Base-by-base conservation (phyloP, 2,329 filamentous ascomycete genomes). In the Fusarium nisikadoi region DNA sequence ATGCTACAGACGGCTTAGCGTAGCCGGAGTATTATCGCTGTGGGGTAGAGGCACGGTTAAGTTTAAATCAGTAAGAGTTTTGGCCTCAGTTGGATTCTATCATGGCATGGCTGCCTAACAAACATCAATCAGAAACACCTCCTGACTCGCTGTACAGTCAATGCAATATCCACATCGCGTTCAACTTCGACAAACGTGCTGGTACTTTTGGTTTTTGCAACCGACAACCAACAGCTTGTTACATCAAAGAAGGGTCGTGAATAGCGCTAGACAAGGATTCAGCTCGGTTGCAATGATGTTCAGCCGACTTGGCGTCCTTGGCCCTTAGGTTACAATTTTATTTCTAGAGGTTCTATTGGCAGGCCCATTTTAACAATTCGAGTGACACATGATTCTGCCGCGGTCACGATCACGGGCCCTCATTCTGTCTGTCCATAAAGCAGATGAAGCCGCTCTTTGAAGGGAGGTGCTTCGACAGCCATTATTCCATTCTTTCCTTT, bases 381-480 rank as follows among this genome's bases (percentile, higher is more conserved):
- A 33, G 2, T 33, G 46, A 49, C 31, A 47, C n/a, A 35, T 57
- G 29, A 47, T 47, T 29, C 3, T 5, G 8, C 23, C 41, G 8
- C n/a, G 8, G 27, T 25, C 12, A 43, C 5, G 13, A 55, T 19
- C 27, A 57, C 16, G 10, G 19, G 1, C 41, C 2, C 20, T 10
- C 5, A 6, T n/a, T 2, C 10, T 35, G 3, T 0, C 6, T 25
- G 3, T 12, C 3, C 11, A 56, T 35, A 47, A 47, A 25, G 10
- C 1, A 4, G 17, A 19, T 3, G 13, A 45, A 27, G 8, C 5
- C 3, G 39, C 41, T 3, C 23, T 36, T 7, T 6, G 4, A 2
- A n/a, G 10, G 1, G 1, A 5, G 1, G 47, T 11, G 1, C 1
- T 29, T 29, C 27, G 7, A 29, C 6, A 29, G 27, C 27, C 3